Conservation (phyloP, 192 early-diverging fungal genomes). For the Obelidium mucronatum region DNA sequence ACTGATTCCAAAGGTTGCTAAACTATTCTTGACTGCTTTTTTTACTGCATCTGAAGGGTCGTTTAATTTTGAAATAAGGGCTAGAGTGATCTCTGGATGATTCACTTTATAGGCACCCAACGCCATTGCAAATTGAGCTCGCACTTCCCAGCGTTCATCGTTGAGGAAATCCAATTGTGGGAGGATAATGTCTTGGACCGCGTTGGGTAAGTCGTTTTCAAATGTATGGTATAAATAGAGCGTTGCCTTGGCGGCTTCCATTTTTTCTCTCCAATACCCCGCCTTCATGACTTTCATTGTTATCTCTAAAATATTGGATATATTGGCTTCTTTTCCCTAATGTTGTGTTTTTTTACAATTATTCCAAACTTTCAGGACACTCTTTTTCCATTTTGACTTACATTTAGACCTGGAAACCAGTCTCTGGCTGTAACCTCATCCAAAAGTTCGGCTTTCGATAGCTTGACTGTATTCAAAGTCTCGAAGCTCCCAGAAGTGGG, state of each 20-base stretch:
- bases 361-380: too few relatives aligned
- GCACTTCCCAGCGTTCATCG: conserved; percentile 52
- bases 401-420: conserved; percentile 55
- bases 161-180: conserved; percentile 46
- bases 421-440: conserved; percentile 35
- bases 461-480: too few relatives aligned
- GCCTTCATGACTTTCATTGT: conserved; percentile 41
- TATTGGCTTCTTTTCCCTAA: conserved; percentile 43
- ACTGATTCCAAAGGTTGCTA: conserved; percentile 49
- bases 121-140: conserved; percentile 44
- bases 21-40: conserved; percentile 42
- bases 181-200: conserved; percentile 37
- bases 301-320: conserved; percentile 41
- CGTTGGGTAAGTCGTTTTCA: conserved; percentile 48
- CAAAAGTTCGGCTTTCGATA: conserved; percentile 1
- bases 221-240: conserved; percentile 48
- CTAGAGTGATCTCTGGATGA: conserved; percentile 44
- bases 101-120: conserved; percentile 42
- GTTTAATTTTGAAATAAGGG: conserved; percentile 41
- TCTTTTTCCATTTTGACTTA: too few relatives aligned
- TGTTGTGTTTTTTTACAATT: not conserved
- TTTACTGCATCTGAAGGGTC: conserved; percentile 47
- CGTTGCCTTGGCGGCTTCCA: conserved; percentile 27
- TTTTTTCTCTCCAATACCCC: conserved; percentile 31
- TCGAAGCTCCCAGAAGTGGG: too few relatives aligned